A percentile compares a stretch with the other conserved stretches of the same genome.
Evolutionary conservation across 169 alveolate species (phyloP).

Genomic region (Plasmodium billcollinsi): DNA sequence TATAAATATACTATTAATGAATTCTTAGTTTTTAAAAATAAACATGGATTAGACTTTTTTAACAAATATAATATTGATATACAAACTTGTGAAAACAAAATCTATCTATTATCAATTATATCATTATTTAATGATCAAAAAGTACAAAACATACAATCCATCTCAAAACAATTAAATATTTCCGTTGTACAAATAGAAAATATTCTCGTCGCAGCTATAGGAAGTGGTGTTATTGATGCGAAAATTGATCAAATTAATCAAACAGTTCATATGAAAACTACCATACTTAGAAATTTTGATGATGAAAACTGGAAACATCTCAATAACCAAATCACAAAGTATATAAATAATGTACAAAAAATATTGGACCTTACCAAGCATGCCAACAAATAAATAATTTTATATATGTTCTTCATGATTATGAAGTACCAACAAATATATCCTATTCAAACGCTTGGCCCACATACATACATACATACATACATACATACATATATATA

Average conservation of each 20-base stretch:
- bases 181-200: constrained; percentile 77
- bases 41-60: constrained; percentile 37
- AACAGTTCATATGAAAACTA: constrained; percentile 77
- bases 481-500: too few relatives aligned
- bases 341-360: constrained; percentile 66
- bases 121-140: constrained; percentile 45
- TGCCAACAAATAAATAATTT: neutral
- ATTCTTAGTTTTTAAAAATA: constrained; percentile 51
- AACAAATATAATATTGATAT: constrained; percentile 40
- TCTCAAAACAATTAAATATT: constrained; percentile 71
- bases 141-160: constrained; percentile 26
- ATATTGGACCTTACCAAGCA: constrained; percentile 21
- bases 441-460: too few relatives aligned
- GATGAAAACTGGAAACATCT: constrained; percentile 76
- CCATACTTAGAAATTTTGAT: constrained; percentile 81
- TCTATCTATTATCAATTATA: constrained; percentile 39
- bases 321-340: constrained; percentile 74
- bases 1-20: constrained; percentile 54
- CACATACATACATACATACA: too few relatives aligned
- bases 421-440: too few relatives aligned
- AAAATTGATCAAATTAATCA: constrained; percentile 82
- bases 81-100: constrained; percentile 44
- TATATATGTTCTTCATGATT: neutral
- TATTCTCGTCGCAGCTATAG: constrained; percentile 83
- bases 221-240: constrained; percentile 84